Conservation (phyloP, 805 yeast species). For the Grigorovia yakushimaensis region DNA sequence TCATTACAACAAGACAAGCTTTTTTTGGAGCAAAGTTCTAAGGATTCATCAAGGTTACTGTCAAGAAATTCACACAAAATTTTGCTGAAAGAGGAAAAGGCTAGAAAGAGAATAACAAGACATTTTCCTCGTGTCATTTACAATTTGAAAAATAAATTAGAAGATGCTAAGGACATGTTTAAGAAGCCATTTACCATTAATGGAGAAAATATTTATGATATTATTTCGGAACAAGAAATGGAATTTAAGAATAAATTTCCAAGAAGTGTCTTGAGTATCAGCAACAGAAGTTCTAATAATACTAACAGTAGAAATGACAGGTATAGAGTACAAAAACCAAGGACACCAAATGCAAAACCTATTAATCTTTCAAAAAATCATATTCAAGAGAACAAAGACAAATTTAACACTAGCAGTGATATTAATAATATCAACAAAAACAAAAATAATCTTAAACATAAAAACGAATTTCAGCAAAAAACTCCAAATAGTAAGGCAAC, state of each 20-base stretch:
- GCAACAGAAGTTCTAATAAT: not conserved
- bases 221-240: constrained; percentile 24
- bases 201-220: constrained; percentile 21
- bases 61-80: constrained; percentile 72
- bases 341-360: constrained; percentile 74
- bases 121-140: constrained; percentile 56
- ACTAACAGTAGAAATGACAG: not conserved
- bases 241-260: constrained; percentile 26
- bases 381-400: not conserved
- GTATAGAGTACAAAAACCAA: constrained; percentile 1
- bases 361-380: not conserved
- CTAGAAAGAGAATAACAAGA: constrained; percentile 57
- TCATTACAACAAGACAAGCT: constrained; percentile 49
- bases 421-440: not conserved
- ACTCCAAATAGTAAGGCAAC: not conserved
- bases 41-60: constrained; percentile 70
- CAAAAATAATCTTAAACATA: not conserved
- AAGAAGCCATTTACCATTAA: constrained; percentile 29
- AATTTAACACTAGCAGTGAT: not conserved
- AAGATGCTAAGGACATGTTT: constrained; percentile 37
- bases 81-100: constrained; percentile 67
- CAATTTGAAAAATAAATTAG: constrained; percentile 39
- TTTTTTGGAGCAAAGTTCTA: constrained; percentile 57
- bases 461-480: not conserved
- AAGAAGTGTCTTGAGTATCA: constrained; percentile 20